phyloP scores from a whole-genome alignment of 495 filamentous ascomycete genomes.

The Penicillium coprophilum region DNA sequence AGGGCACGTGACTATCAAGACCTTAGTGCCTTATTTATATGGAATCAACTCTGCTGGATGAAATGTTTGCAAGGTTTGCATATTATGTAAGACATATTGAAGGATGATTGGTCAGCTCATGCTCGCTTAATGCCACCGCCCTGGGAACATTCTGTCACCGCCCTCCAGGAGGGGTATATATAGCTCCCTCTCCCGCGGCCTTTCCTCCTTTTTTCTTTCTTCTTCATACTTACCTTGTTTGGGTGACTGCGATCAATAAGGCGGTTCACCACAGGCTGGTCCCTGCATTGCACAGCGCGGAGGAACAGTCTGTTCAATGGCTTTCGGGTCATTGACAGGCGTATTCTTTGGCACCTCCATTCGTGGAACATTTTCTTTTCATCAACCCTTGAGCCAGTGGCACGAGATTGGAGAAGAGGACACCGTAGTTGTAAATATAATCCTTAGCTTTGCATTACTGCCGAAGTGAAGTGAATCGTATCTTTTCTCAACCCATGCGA shows the following conservation, averaged over 20 bases:
- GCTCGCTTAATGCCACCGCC: conserved; percentile 40
- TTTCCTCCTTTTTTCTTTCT: conserved; percentile 46
- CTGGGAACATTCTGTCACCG: not conserved
- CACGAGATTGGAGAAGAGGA: conserved; percentile 55
- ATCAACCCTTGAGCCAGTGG: conserved; percentile 49
- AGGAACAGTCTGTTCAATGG: conserved; percentile 63
- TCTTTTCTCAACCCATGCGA: too few species aligned
- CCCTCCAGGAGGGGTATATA: conserved; percentile 20
- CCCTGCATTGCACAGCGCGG: conserved; percentile 79
- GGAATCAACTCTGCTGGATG: not conserved
- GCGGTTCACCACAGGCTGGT: conserved; percentile 58
- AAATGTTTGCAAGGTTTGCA: not conserved
- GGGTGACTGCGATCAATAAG: conserved; percentile 61
- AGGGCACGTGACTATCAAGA: conserved; percentile 32
- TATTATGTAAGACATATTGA: conserved; percentile 2
- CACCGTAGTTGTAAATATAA: not conserved
- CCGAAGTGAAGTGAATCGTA: too few species aligned
- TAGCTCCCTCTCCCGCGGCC: conserved; percentile 12
- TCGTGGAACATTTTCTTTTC: conserved; percentile 53
- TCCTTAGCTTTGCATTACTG: too few species aligned
- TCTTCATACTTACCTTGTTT: conserved; percentile 79
- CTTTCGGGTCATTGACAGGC: conserved; percentile 69
- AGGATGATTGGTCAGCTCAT: conserved; percentile 5
- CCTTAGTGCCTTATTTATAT: not conserved
- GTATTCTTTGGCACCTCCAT: conserved; percentile 69